Evolutionary conservation across 768 basidiomycete species (phyloP), one percentile per base, ranked within the genome.

Genomic region (Auricularia heimuer): DNA sequence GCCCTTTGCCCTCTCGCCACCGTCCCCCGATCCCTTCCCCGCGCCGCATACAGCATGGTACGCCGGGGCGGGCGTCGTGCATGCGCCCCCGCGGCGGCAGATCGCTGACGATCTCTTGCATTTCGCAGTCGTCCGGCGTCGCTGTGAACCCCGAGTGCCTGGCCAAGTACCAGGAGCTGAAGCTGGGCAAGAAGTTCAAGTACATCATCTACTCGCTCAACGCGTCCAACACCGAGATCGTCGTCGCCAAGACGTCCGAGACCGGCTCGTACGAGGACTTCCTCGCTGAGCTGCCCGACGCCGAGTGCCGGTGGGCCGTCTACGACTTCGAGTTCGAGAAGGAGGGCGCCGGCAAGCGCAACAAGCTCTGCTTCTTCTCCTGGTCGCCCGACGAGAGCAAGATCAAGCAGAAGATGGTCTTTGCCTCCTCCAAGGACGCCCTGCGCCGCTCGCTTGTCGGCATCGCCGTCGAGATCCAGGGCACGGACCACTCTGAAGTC

Each of bases 401-500:
- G 77, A 82, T 95, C 76, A 94, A 90, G 78, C 81, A 85, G 73
- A 98, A 95, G 87, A 98, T 98, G 94, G 70, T 97, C 70, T 89
- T 84, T 77, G 89, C 96, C 2, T 87, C 92, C 18, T 98, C 95
- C 63, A 88, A 85, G 73, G 90, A 93, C 34, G 87, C 87, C 3
- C 77, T 99, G 68, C 83, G 84, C 71, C 84, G 82, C 63, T 73
- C 82, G 37, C 82, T 98, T 35, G 83, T 83, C 33, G 96, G 94
- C 64, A 82, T 97, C 68, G 80, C 83, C 3, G 73, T 83, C 60
- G 94, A 97, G 74, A 81, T 98, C 64, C 95, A 98, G 75, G 94
- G 85, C 65, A 94, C 90, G 54, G 93, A 93, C 54, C 77, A 65
- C 66, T 78, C 77, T 63, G 94, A 98, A 74, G 81, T 97, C 68